Base-by-base conservation (phyloP, 23 red algal species). In the Gracilaria gracilis region DNA sequence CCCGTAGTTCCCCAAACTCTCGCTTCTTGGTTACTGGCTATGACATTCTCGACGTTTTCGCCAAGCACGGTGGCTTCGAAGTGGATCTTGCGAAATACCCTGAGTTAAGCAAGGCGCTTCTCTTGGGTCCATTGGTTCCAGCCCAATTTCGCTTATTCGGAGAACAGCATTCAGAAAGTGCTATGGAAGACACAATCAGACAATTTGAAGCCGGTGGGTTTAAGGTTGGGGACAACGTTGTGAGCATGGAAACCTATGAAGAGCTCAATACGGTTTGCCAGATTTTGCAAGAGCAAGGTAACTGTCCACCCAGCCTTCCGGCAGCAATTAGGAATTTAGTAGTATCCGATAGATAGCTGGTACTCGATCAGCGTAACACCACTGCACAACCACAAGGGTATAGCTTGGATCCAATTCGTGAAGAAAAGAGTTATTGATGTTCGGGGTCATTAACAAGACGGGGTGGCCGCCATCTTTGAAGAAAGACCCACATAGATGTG, bases 91-190 rank as follows among this genome's bases (percentile, higher is more conserved):
- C 40, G 11, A 28, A 50, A 57, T 69, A 46, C 28, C 61, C 61
- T 27, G 31, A 86, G 39, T 57, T 69, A 34, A 36, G 27, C 19
- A 74, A 47, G 39, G 42, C 66, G 4, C 33, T 86, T 15, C 36
- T 86, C 25, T 71, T 86, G 0, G 83, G 83, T 25, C 83, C 83
- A n/a, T 4, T 86, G 42, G 38, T 49, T 50, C 83, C 83, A 16
- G 37, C 83, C 16, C 83, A 86, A 64, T 86, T 86, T 57, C 83
- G 83, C 4, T 53, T 86, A n/a, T 86, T 69, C 44, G 83, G 83
- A 2, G 32, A 28, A 9, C 42, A 36, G 0, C n/a, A 86, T 11
- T 57, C 50, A 33, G 23, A 47, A 20, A 23, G 50, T 21, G 83
- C 83, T 2, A 27, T 71, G 46, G 9, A 71, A 38, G 83, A 86